Conservation (phyloP, 1,284 basidiomycete species). For the Ustilago esculenta region DNA sequence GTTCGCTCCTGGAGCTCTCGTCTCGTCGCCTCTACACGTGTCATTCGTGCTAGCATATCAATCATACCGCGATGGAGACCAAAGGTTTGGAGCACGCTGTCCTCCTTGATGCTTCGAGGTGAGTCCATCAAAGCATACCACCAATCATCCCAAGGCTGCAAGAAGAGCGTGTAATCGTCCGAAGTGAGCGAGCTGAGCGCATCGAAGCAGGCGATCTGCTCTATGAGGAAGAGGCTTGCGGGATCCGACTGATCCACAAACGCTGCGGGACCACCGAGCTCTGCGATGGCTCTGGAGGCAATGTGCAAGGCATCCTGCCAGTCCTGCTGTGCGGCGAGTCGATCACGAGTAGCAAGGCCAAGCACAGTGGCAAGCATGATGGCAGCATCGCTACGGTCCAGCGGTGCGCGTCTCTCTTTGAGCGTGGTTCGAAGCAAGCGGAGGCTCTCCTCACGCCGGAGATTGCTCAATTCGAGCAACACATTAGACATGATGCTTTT, state of each 20-base stretch:
- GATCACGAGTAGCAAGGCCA: conserved; percentile 33
- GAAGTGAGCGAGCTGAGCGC: conserved; percentile 43
- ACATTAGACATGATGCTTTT: conserved; percentile 36
- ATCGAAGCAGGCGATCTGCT: conserved; percentile 46
- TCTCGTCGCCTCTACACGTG: conserved; percentile 37
- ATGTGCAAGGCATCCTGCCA: conserved; percentile 43
- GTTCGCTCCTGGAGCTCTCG: conserved; percentile 36
- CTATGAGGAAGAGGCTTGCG: conserved; percentile 41
- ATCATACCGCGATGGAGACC: conserved; percentile 44
- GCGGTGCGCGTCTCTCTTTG: conserved; percentile 26
- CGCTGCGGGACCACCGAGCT: conserved; percentile 38
- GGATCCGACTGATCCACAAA: conserved; percentile 39
- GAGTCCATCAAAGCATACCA: conserved; percentile 46
- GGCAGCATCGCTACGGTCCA: conserved; percentile 31
- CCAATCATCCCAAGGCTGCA: conserved; percentile 49
- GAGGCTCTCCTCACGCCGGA: conserved; percentile 34
- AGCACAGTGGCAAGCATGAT: conserved; percentile 47
- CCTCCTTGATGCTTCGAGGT: conserved; percentile 37
- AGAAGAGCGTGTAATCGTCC: conserved; percentile 41
- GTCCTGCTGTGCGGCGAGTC: conserved; percentile 40
- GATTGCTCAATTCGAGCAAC: conserved; percentile 37
- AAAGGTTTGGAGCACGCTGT: conserved; percentile 43
- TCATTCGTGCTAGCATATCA: conserved; percentile 44
- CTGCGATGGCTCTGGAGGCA: conserved; percentile 38
- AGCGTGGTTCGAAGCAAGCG: conserved; percentile 32